Base-by-base conservation (phyloP, 2,329 filamentous ascomycete genomes). In the Talaromyces albobiverticillius region DNA sequence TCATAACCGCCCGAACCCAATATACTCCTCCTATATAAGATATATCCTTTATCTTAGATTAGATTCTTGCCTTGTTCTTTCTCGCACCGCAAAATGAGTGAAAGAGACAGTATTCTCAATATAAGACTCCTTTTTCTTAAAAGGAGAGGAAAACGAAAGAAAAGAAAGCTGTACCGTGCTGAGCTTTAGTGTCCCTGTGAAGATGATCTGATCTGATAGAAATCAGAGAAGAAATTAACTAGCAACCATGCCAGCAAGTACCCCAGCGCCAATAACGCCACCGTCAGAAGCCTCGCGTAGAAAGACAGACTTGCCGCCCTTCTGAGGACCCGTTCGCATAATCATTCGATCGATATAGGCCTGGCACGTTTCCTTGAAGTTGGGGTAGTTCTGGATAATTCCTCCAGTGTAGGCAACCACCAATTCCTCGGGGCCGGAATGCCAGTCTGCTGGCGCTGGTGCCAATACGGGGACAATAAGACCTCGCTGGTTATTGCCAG, bases 341-440 rank as follows among this genome's bases (percentile, higher is more conserved):
- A 81, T 74, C 13, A 82, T 67, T 4, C 72, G 70, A 57, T 90
- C 84, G 47, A 92, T 77, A 64, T 88, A 88, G 13, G 71, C 64
- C 67, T 91, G 87, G 59, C 86, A 90, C 62, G 87, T 86, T 42
- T 76, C 71, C 40, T 89, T 76, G 69, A 89, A 91, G 61, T 88
- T 81, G 46, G 89, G 88, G 63, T 90, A 90, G 63, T 89, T 84
- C n/a, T 85, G 82, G 56, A 92, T 92, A 64, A 88, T 90, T 6
- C 88, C 87, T 29, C 89, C 89, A 0, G 89, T 90, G 65, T 90
- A 92, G 1, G 88, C 89, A 20, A 92, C 86, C 1, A 89, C 84
- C 26, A 93, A 69, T 61, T 89, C 85, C 57, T 83, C 79, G 1
- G 72, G 69, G 7, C 71, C 73, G 4, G 72, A 74, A 46, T 71